A percentile compares a stretch with the other conserved stretches of the same genome.
phyloP scores from a whole-genome alignment of 768 basidiomycete genomes.

The Hypholoma sublateritium region DNA sequence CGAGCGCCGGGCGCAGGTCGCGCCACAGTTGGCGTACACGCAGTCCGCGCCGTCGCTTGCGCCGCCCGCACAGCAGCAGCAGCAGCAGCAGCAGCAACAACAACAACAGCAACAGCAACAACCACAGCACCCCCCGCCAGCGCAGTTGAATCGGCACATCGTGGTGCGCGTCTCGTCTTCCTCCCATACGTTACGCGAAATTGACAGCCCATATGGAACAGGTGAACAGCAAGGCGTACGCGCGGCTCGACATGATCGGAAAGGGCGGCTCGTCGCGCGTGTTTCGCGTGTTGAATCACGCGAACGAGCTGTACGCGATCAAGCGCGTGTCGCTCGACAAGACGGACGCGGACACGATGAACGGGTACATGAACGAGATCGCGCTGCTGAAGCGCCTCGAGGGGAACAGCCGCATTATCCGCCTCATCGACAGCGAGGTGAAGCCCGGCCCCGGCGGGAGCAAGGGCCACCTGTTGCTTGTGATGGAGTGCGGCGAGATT shows the following conservation, averaged over 20 bases:
- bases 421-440: conserved; percentile 88
- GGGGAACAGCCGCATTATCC: conserved; percentile 91
- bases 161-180: conserved; percentile 28
- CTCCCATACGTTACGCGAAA: neutral
- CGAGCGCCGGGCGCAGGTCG: conserved; percentile 30
- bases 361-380: conserved; percentile 96
- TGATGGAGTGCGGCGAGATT: conserved; percentile 97
- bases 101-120: conserved; percentile 23
- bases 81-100: conserved; percentile 22
- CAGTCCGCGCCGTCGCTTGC: conserved; percentile 34
- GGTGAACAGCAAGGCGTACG: conserved; percentile 85
- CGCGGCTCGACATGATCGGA: conserved; percentile 85
- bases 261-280: conserved; percentile 96
- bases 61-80: conserved; percentile 28
- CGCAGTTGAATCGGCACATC: conserved; percentile 41
- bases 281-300: conserved; percentile 80
- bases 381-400: conserved; percentile 89
- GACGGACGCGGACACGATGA: conserved; percentile 86
- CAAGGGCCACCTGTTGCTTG: conserved; percentile 76
- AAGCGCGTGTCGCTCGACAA: conserved; percentile 91
- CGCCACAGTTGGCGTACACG: conserved; percentile 25
- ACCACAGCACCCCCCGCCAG: conserved; percentile 26
- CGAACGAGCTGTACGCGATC: conserved; percentile 81
- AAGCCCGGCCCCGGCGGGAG: conserved; percentile 67
- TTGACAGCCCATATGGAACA: conserved; percentile 17